These are phyloP conservation scores for Zymoseptoria crescenta DNA, from an alignment of 2,329 filamentous ascomycete genomes.

Conservation along the genomic window DNA sequence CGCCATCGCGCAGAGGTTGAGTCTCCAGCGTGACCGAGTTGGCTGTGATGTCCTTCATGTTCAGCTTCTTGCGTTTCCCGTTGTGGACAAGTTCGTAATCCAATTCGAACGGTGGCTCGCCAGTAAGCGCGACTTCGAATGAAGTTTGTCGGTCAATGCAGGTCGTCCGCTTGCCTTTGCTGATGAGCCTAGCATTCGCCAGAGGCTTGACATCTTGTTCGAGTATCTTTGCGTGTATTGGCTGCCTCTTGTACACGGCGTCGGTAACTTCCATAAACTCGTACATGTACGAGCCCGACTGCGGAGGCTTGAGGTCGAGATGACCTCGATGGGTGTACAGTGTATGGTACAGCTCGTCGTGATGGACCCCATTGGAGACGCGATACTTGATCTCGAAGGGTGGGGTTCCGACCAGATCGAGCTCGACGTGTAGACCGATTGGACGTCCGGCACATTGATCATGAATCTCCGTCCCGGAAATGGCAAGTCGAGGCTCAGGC, in stretches of 20 bases:
- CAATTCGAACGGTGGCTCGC: slow-evolving; percentile 78
- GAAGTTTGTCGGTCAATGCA: slow-evolving; percentile 78
- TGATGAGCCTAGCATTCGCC: slow-evolving; percentile 65
- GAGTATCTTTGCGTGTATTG: slow-evolving; percentile 53
- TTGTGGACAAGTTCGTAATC: slow-evolving; percentile 92
- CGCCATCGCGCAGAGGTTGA: slow-evolving; percentile 65
- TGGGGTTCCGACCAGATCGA: slow-evolving; percentile 86
- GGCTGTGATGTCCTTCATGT: slow-evolving; percentile 54
- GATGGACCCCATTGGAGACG: slow-evolving; percentile 51
- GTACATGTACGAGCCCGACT: slow-evolving; percentile 81
- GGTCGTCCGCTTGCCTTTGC: slow-evolving; percentile 52
- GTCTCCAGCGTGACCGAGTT: slow-evolving; percentile 66
- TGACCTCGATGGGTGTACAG: slow-evolving; percentile 72
- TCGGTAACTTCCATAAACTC: slow-evolving; percentile 76
- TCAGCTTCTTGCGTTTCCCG: slow-evolving; percentile 68
- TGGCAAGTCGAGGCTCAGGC: slow-evolving; percentile 68
- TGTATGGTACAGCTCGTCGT: slow-evolving; percentile 42
- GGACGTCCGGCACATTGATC: slow-evolving; percentile 94
- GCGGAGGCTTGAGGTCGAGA: slow-evolving; percentile 70
- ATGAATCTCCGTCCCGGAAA: slow-evolving; percentile 73
- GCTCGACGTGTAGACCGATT: slow-evolving; percentile 77
- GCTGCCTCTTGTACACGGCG: slow-evolving; percentile 63
- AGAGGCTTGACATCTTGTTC: slow-evolving; percentile 92
- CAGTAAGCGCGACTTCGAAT: slow-evolving; percentile 65
- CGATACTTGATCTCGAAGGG: slow-evolving; percentile 81